Evolutionary conservation across 164 flowering plant species (phyloP), one percentile per base, ranked within the genome.

Genomic region (Chimonanthus salicifolius): DNA sequence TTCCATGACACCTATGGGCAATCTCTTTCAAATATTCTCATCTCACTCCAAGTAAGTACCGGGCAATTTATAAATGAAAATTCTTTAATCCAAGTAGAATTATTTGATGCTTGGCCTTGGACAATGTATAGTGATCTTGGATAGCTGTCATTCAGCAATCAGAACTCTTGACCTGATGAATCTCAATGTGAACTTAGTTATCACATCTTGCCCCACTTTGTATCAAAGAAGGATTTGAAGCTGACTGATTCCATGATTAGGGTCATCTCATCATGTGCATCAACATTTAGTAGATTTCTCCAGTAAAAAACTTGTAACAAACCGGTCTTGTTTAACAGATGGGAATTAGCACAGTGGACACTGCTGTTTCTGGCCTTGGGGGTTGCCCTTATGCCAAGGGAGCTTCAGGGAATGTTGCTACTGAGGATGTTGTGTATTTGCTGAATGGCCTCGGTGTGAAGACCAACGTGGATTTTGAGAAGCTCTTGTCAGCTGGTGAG

Each of bases 371-470:
- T 2, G 99, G 99, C 5, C 88, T 96, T 18, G 99, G 99, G 11
- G 99, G 99, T n/a, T 96, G 99, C 71, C 98, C 99, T 58, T 96
- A 94, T 77, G 99, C 99, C 0, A 91, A 94, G 80, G 99, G 99
- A 72, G 99, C 99, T 47, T 86, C 98, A 7, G 98, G 99, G 64
- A 96, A 94, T 80, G 99, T 96, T 48, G 97, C 99, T 3, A 94
- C 97, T 1, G 98, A 96, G 77, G 99, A 96, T 77, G 99, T 96
- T 15, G 91, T 96, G 1, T 96, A 90, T 84, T 87, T 96, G 97
- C 94, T 96, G 47, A 69, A 92, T 58, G 99, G 99, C 9, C 86
- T 96, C 5, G 98, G 97, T 3, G 82, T 94, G 63, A 85, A 83
- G 77, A 96, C 98, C 69, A 87, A 90, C 78, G 97, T 96, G n/a